phyloP scores from a whole-genome alignment of 2,329 filamentous ascomycete species.

The Calonectria pteridis region DNA sequence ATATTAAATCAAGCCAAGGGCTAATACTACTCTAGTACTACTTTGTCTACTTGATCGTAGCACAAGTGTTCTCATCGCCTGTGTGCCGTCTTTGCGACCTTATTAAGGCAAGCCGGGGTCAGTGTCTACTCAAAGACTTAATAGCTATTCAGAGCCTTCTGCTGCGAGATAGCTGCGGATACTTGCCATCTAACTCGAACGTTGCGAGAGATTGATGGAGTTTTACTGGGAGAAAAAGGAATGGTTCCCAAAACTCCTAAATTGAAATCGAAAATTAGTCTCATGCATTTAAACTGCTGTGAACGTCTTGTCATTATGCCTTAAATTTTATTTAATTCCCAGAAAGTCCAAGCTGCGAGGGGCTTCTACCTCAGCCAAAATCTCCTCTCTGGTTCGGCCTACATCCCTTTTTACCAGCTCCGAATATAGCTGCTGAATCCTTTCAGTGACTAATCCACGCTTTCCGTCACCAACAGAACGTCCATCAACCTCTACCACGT shows the following conservation, averaged over 20 bases:
- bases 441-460: conserved; percentile 38
- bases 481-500: conserved; percentile 43
- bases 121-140: neutral
- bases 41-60: neutral
- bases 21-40: neutral
- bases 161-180: neutral
- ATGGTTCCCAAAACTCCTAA: neutral
- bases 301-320: neutral
- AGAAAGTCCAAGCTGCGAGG: conserved; percentile 37
- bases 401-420: conserved; percentile 39
- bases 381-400: conserved; percentile 35
- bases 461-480: conserved; percentile 40
- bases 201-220: neutral
- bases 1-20: neutral
- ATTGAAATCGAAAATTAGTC: neutral
- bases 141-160: neutral
- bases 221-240: neutral
- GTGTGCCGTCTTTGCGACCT: neutral
- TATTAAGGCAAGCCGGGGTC: neutral
- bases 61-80: neutral
- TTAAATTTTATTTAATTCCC: neutral
- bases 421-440: conserved; percentile 41
- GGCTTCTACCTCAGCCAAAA: conserved; percentile 39
- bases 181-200: neutral
- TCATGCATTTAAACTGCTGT: neutral